These are phyloP conservation scores for Saccharomyces hybrid DNA, from an alignment of 1,139 yeast genomes.

Conservation along the genomic window DNA sequence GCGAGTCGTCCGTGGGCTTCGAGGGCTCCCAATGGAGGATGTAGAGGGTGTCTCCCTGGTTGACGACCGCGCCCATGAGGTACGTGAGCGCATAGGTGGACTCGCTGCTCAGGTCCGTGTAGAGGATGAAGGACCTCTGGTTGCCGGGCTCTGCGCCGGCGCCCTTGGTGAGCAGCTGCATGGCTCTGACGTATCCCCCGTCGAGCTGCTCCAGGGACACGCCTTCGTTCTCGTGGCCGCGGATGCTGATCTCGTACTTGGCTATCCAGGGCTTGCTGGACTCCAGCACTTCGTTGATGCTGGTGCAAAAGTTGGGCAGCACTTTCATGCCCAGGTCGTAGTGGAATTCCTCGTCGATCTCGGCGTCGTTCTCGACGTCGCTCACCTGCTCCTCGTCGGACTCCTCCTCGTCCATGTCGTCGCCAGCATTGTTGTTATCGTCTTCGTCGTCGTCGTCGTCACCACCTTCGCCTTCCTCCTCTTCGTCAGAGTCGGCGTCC, in stretches of 20 bases:
- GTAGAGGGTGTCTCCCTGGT: slow-evolving; percentile 77
- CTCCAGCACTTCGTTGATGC: slow-evolving; percentile 26
- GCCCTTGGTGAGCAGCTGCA: slow-evolving; percentile 17
- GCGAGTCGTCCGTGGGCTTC: slow-evolving; percentile 5
- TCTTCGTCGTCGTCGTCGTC: not conserved
- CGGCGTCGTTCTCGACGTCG: slow-evolving; percentile 33
- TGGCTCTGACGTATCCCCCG: slow-evolving; percentile 26
- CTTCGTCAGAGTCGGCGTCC: slow-evolving; percentile 19
- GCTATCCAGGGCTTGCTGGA: slow-evolving; percentile 26
- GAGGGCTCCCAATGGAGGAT: slow-evolving; percentile 54
- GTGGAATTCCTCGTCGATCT: slow-evolving; percentile 29
- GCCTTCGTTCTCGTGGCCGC: slow-evolving; percentile 5
- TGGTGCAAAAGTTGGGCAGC: slow-evolving; percentile 28
- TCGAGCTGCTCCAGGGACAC: slow-evolving; percentile 15
- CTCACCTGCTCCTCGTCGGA: slow-evolving; percentile 34
- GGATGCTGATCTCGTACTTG: slow-evolving; percentile 11
- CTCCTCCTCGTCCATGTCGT: slow-evolving; percentile 32
- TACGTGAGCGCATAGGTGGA: slow-evolving; percentile 83
- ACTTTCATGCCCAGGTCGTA: slow-evolving; percentile 31
- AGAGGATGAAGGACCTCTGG: slow-evolving; percentile 49
- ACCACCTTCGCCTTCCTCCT: slow-evolving; percentile 7
- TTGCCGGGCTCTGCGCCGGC: slow-evolving; percentile 13
- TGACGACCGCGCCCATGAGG: slow-evolving; percentile 80
- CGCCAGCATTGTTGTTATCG: slow-evolving; percentile 12
- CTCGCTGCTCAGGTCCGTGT: slow-evolving; percentile 80